Base-by-base conservation (phyloP, 768 basidiomycete genomes). In the Mycena alexandri region DNA sequence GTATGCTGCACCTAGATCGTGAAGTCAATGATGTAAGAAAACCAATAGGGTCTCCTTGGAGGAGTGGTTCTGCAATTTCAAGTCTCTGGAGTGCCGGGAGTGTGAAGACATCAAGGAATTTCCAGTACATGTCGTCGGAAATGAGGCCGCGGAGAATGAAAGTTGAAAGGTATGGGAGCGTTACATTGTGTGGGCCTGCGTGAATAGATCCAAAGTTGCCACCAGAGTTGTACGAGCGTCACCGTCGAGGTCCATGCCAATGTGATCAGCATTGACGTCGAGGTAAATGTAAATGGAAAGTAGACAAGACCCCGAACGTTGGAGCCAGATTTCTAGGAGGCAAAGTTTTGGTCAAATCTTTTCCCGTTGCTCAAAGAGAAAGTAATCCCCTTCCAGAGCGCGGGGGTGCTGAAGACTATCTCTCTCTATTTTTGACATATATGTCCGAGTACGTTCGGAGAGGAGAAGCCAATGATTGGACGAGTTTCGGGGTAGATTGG, bases 71-170 rank as follows among this genome's bases (percentile, higher is more conserved):
- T 2, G 17, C 29, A 21, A 58, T 11, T 29, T 58, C 19, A 2
- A 58, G 44, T 5, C 13, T 29, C n/a, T 29, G 25, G 9, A 58
- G 44, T 14, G 44, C 33, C 13, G 57, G 57, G 17, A 58, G 57
- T 1, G 46, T 58, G 7, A 58, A 47, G 1, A 9, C 10, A 16
- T 47, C 57, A 11, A 58, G 13, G 13, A 44, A n/a, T 24, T 38
- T 29, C 22, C 34, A n/a, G 9, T 14, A 21, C 6, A 22, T 19
- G 29, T 7, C 29, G 10, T 12, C 2, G 56, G 9, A 2, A 5
- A 17, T 10, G 2, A 5, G 1, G 14, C 38, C 38, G 11, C 46
- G 13, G 29, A 58, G 19, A 9, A 34, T n/a, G 1, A 52, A 24
- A 9, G 44, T 21, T 36, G 34, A 29, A 6, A 58, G 57, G 13